Percentiles rank a stretch among this genome's conserved stretches.
Evolutionary conservation across 768 basidiomycete species (phyloP).

Genomic region (Boletus rufocinnamomeus): DNA sequence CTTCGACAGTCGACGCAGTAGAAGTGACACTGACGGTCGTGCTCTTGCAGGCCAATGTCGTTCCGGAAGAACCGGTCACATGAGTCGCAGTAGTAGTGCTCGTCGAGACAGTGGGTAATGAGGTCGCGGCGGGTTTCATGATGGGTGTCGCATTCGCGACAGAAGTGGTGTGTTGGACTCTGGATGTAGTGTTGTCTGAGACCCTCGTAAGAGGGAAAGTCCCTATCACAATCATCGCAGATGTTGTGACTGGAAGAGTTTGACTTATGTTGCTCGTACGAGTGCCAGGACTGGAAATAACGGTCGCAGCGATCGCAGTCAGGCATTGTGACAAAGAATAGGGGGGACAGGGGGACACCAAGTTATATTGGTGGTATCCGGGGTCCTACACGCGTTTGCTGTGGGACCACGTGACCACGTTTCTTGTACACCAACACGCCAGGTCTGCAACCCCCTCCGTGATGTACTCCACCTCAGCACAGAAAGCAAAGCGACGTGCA

Average conservation of each 20-base stretch:
- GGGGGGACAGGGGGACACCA: not conserved
- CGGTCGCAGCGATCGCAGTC: constrained; percentile 44
- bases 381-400: constrained; percentile 35
- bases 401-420: constrained; percentile 26
- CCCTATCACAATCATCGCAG: constrained; percentile 47
- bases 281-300: constrained; percentile 31
- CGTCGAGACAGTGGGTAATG: constrained; percentile 40
- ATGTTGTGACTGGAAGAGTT: constrained; percentile 43
- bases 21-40: constrained; percentile 44
- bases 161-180: constrained; percentile 52
- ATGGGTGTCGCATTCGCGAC: constrained; percentile 50
- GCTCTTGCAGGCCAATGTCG: constrained; percentile 45
- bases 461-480: constrained; percentile 64
- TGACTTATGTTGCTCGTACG: constrained; percentile 38
- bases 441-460: constrained; percentile 1
- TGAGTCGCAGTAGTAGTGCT: constrained; percentile 44
- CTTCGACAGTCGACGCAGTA: constrained; percentile 50
- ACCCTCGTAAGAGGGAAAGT: constrained; percentile 42
- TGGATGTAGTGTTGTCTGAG: constrained; percentile 56
- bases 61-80: constrained; percentile 48
- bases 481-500: constrained; percentile 72
- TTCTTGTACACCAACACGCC: not conserved
- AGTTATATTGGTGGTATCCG: constrained; percentile 2
- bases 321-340: constrained; percentile 26
- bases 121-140: constrained; percentile 40